A percentile compares a stretch with the other conserved stretches of the same genome.
Evolutionary conservation across 768 basidiomycete genomes (phyloP).

Genomic region (Mycena maculata): DNA sequence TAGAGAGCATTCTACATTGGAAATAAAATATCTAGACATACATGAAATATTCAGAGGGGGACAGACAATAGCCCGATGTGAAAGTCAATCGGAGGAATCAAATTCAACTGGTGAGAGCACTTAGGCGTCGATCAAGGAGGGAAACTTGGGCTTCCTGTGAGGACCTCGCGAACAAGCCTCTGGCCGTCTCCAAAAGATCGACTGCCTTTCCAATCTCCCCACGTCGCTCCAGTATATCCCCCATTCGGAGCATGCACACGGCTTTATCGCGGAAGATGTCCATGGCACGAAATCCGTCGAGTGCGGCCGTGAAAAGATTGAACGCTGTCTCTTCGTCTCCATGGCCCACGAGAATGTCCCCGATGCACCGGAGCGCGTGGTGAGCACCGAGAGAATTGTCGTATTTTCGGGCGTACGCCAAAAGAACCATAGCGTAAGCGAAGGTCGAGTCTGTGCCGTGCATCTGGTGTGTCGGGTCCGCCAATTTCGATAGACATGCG

Average conservation of each 20-base stretch:
- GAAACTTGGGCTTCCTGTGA: too few relatives aligned
- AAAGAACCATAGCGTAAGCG: not conserved
- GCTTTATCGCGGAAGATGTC: not conserved
- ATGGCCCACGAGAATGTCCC: not conserved
- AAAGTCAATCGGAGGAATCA: too few relatives aligned
- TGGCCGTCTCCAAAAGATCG: conserved; percentile 4
- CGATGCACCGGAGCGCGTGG: not conserved
- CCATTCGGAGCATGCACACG: not conserved
- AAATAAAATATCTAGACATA: too few relatives aligned
- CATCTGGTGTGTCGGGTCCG: not conserved
- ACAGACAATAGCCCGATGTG: too few relatives aligned
- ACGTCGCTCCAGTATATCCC: not conserved
- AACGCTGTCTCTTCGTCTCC: conserved; percentile 1
- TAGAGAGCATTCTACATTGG: too few relatives aligned
- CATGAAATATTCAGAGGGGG: too few relatives aligned
- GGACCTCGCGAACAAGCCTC: not conserved
- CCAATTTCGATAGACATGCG: not conserved
- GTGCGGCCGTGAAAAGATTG: not conserved
- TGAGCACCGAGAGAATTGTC: not conserved
- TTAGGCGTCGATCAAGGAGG: too few relatives aligned
- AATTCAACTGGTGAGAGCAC: too few relatives aligned
- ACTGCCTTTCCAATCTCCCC: not conserved
- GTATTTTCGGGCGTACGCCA: not conserved
- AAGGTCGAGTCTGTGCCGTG: not conserved
- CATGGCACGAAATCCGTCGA: conserved; percentile 1